phyloP scores from a whole-genome alignment of 108 stramenopile genomes.

The Schizochytrium sp. region DNA sequence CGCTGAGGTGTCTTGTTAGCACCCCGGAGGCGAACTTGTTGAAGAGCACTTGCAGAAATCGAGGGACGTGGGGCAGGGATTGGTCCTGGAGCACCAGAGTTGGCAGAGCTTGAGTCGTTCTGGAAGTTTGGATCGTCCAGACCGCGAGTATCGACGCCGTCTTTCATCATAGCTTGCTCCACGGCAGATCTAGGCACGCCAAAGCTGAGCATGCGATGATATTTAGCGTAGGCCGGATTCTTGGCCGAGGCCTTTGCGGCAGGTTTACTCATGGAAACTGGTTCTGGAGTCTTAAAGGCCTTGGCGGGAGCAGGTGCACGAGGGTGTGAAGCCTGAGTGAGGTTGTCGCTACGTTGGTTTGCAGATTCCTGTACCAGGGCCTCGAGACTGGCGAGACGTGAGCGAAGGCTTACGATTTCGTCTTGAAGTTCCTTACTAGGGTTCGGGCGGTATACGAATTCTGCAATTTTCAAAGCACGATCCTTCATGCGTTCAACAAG shows the following conservation, averaged over 20 bases:
- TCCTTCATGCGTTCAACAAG: background rate
- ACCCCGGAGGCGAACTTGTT: background rate
- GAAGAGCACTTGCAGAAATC: background rate
- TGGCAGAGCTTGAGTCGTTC: background rate
- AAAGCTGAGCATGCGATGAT: slow-evolving; percentile 23
- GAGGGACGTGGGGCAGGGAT: background rate
- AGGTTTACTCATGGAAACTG: background rate
- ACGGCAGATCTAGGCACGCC: slow-evolving; percentile 23
- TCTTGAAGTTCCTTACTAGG: background rate
- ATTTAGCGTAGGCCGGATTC: slow-evolving; percentile 29
- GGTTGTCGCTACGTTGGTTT: background rate
- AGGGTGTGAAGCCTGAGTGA: background rate
- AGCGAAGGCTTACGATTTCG: background rate
- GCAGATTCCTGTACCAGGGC: background rate
- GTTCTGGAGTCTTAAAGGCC: too few species aligned
- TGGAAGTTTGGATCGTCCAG: background rate
- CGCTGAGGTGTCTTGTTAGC: background rate
- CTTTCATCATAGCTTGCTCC: slow-evolving; percentile 8
- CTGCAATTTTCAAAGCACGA: background rate
- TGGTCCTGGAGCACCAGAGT: background rate
- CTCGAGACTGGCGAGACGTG: background rate
- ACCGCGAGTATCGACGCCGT: background rate
- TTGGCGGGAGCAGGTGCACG: background rate
- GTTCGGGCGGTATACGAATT: background rate
- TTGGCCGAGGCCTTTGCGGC: background rate